Conservation (phyloP, 2,329 filamentous ascomycete genomes). For the Ascochyta pisi region DNA sequence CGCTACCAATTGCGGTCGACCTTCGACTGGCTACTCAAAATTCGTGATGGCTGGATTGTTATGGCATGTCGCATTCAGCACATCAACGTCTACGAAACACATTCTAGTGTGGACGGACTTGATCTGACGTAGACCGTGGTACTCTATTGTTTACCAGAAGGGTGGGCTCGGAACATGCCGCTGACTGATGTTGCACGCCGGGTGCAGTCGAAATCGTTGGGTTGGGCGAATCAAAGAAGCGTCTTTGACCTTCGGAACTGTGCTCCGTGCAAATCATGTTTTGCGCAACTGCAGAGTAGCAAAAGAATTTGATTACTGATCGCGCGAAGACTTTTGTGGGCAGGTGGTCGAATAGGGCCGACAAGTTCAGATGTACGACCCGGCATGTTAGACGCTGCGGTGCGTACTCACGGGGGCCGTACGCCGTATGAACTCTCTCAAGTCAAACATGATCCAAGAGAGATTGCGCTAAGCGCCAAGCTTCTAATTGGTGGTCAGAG, state of each 20-base stretch:
- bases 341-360: neutral
- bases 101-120: neutral
- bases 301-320: neutral
- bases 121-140: neutral
- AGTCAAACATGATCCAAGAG: too few species aligned
- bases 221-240: slow-evolving; percentile 2
- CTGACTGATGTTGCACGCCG: neutral
- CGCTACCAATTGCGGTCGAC: neutral
- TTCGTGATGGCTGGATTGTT: neutral
- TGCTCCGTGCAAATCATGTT: slow-evolving; percentile 5
- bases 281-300: neutral
- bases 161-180: neutral
- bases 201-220: neutral
- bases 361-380: neutral
- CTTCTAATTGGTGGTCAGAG: too few species aligned
- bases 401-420: neutral
- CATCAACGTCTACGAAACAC: neutral
- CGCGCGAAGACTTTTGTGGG: neutral
- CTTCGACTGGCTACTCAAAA: neutral
- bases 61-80: neutral
- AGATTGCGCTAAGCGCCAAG: too few species aligned
- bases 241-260: slow-evolving; percentile 3
- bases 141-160: neutral
- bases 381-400: neutral
- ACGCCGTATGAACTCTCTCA: too few species aligned